Evolutionary conservation across 495 filamentous ascomycete genomes (phyloP), one percentile per base, ranked within the genome.

Genomic region (Viridothelium virens): DNA sequence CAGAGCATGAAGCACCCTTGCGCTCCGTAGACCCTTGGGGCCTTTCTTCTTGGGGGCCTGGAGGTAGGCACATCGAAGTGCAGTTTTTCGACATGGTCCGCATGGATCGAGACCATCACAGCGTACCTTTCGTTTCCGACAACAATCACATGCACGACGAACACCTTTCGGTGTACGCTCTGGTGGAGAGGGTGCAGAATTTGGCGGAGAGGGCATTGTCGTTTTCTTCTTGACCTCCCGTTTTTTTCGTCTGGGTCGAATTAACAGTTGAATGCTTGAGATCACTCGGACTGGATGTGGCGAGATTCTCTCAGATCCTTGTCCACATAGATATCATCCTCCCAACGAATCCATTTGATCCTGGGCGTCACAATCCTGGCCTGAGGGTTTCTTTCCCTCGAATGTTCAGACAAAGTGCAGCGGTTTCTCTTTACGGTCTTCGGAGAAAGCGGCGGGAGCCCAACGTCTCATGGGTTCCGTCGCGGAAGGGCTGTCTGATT

Each of bases 31-130:
- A 12, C 71, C 70, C 41, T 71, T 71, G 5, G 71, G 71, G 1
- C 71, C 71, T 48, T 73, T 73, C 68, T 73, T 73, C 69, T 70
- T 71, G 16, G 71, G 71, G 41, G 69, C 67, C 56, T 73, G 69
- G 2, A 73, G 71, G 50, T 71, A 73, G 66, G 69, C 69, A 62
- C 71, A 73, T 48, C 63, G 65, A 48, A 73, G 68, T 33, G 63
- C 25, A 3, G 71, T 70, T 63, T 73, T 73, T 50, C 50, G 65
- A 37, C 71, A 73, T 0, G 71, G 71, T 25, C 63, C 61, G 64
- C 71, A 73, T 11, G 71, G 71, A 39, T 71, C 61, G 12, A 38
- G 61, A 31, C 67, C 67, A 44, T 73, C 71, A 41, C 71, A 73
- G 12, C 65, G 63, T 9, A 73, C 67, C 47, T 73, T 73, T 9